Evolutionary conservation across 176 grass and related monocot genomes (phyloP), one percentile per base, ranked within the genome.

Genomic region (Neostapfia colusana): DNA sequence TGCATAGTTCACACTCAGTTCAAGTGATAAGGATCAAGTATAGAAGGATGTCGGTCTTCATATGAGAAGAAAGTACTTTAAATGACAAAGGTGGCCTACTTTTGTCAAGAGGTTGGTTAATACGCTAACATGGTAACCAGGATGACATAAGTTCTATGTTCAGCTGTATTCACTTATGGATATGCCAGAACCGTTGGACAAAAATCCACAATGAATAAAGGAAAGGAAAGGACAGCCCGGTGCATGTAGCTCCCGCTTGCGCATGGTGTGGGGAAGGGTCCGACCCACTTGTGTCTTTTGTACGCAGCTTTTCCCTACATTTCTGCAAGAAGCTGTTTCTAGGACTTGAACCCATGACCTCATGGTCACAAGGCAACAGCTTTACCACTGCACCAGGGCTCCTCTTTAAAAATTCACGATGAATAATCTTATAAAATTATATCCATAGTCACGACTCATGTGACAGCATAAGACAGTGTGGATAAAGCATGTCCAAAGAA

Each of bases 371-470:
- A n/a, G n/a, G n/a, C n/a, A n/a, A n/a, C n/a, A n/a, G n/a, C n/a
- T n/a, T n/a, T n/a, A n/a, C n/a, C n/a, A n/a, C n/a, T n/a, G n/a
- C n/a, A n/a, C n/a, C n/a, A n/a, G n/a, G n/a, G n/a, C n/a, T n/a
- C n/a, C n/a, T n/a, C n/a, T n/a, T n/a, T n/a, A n/a, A n/a, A n/a
- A n/a, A n/a, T n/a, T n/a, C n/a, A n/a, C 6, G 20, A 17, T 50
- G 48, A 50, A 54, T 9, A 54, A 42, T 16, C 6, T 0, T 6
- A 45, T 60, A 15, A 62, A 9, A 45, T 6, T 43, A 27, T 41
- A 62, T 75, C 11, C 55, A 60, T 27, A 62, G 59, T 15, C 55
- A 61, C 14, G 44, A 59, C 61, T 25, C 57, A 76, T 76, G 24
- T 56, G 10, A 73, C n/a, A 40, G 50, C 10, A 73, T 11, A 4